phyloP scores from a whole-genome alignment of 208 protist species.

The Acanthamoeba sp. region DNA sequence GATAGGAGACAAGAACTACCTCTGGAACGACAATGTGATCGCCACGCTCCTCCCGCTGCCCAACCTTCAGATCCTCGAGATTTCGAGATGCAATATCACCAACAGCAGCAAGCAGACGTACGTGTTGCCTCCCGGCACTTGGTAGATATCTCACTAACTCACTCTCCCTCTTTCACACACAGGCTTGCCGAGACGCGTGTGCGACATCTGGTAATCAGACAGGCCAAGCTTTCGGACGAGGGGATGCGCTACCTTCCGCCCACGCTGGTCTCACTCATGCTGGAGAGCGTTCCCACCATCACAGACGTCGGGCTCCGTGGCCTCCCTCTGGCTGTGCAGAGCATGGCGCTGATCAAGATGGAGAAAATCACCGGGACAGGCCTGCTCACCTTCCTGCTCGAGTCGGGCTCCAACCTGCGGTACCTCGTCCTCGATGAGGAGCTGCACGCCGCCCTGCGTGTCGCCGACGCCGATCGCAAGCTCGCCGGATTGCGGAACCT shows the following conservation, averaged over 20 bases:
- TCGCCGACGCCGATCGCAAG: conserved; percentile 8
- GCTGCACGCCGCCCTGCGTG: not conserved
- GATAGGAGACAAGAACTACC: conserved; percentile 53
- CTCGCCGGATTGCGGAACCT: not conserved
- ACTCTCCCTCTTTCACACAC: not conserved
- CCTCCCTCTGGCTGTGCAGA: conserved; percentile 25
- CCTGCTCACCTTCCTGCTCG: not conserved
- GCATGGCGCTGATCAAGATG: conserved; percentile 53
- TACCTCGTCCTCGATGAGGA: conserved; percentile 31
- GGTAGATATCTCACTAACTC: not conserved
- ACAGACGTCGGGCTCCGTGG: conserved; percentile 16
- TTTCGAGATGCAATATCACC: conserved; percentile 55
- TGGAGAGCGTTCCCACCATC: conserved; percentile 6
- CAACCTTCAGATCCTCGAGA: conserved; percentile 34
- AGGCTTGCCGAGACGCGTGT: conserved; percentile 36
- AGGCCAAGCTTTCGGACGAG: conserved; percentile 39
- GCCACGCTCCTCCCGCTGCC: conserved; percentile 19
- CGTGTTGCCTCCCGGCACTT: too few species aligned
- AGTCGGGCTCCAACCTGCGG: not conserved
- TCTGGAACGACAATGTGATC: conserved; percentile 56
- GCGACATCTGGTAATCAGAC: conserved; percentile 14
- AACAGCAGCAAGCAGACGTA: conserved; percentile 61
- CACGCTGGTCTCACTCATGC: conserved; percentile 2
- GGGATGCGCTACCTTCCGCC: conserved; percentile 22
- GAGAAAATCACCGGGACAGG: conserved; percentile 24